phyloP scores from a whole-genome alignment of 352 stramenopile species.

The Phytophthora hybrid region DNA sequence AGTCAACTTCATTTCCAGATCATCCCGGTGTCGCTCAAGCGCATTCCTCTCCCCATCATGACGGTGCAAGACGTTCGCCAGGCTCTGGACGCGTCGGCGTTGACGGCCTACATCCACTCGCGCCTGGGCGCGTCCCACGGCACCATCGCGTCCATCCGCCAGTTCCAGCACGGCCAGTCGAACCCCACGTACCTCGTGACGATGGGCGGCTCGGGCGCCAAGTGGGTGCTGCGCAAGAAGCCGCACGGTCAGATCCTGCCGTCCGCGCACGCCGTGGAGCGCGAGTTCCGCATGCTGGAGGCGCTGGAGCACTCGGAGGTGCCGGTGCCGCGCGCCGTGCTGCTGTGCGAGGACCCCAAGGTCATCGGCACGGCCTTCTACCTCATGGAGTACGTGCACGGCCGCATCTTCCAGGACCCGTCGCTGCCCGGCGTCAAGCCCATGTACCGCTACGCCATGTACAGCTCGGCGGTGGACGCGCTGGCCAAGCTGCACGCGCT shows the following conservation, averaged over 20 bases:
- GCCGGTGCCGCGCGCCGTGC: constrained; percentile 66
- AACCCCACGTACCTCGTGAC: constrained; percentile 90
- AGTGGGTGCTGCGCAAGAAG: constrained; percentile 89
- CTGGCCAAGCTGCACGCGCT: constrained; percentile 72
- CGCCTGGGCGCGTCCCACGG: constrained; percentile 61
- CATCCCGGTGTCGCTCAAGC: constrained; percentile 16
- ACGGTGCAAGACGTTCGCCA: constrained; percentile 64
- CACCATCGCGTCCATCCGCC: constrained; percentile 62
- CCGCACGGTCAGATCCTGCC: constrained; percentile 80
- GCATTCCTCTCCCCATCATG: constrained; percentile 24
- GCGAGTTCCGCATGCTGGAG: constrained; percentile 78
- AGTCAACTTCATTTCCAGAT: constrained; percentile 27
- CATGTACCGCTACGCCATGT: constrained; percentile 85
- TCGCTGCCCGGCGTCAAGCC: constrained; percentile 66
- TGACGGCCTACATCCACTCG: constrained; percentile 62
- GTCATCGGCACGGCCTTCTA: constrained; percentile 84
- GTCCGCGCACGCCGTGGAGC: constrained; percentile 83
- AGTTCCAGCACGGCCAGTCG: constrained; percentile 89
- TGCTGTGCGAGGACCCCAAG: constrained; percentile 69
- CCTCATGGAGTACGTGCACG: constrained; percentile 84
- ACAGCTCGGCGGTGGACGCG: constrained; percentile 74
- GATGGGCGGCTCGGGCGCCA: constrained; percentile 57
- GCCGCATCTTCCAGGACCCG: constrained; percentile 80
- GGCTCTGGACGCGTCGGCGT: constrained; percentile 56
- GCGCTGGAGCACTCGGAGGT: constrained; percentile 76